Evolutionary conservation across 805 yeast genomes (phyloP), one percentile per base, ranked within the genome.

Genomic region (Ogataea paradorogensis): DNA sequence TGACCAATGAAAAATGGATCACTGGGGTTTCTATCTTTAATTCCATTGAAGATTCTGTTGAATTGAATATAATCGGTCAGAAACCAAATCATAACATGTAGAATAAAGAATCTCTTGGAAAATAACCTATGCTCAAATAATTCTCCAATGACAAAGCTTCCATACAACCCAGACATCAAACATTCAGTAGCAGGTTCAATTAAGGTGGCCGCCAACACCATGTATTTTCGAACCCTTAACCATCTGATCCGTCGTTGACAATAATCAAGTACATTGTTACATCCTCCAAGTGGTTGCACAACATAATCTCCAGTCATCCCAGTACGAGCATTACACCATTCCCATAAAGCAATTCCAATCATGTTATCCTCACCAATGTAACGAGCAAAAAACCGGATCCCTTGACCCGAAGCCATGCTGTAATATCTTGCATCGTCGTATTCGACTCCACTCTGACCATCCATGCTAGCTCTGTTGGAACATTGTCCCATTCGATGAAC

Each of bases 321-420:
- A 0, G 95, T 85, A 48, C 89, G 67, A 2, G 85, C 83, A 16
- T 53, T 40, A 16, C 84, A 80, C 24, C 71, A 69, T 35, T 78
- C 78, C 95, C 95, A 88, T 13, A 88, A 57, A 1, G 88, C 85
- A 34, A 85, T 87, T 5, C 86, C 95, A 46, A 88, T 88, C 95
- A 87, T 84, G 59, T 88, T 88, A 59, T 88, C 96, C 58, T 88
- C 96, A 5, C 95, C 95, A 54, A 88, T 88, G 58, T 82, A 89
- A 41, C 79, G 68, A 7, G 95, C 79, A 59, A 89, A 88, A 42
- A 78, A 76, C 36, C 79, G 70, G 30, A 89, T 68, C 0, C 91
- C 84, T 24, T 65, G 62, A 13, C 70, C 69, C 1, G 50, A 47
- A 3, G 39, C 23, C n/a, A 37, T 30, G 22, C 59, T 50, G 38